Conservation (phyloP, 768 basidiomycete species). For the Hypholoma fasciculare region DNA sequence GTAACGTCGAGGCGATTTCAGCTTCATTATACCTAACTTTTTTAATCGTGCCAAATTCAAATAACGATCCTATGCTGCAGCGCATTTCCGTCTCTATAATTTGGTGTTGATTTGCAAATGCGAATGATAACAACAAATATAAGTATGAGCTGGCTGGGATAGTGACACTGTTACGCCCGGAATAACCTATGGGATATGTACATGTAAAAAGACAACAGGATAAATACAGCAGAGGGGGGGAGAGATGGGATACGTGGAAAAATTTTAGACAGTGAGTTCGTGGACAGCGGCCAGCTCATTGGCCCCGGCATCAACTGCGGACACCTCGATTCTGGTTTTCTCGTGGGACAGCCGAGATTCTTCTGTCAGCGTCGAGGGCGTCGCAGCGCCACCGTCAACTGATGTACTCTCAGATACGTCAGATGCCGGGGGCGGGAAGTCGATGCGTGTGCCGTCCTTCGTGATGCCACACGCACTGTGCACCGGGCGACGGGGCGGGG, state of each 20-base stretch:
- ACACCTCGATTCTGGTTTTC: conserved; percentile 2
- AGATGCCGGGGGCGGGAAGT: conserved; percentile 13
- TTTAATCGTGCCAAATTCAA: neutral
- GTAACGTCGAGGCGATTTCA: neutral
- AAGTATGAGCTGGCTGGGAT: neutral
- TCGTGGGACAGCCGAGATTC: neutral
- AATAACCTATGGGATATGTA: neutral
- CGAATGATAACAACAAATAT: neutral
- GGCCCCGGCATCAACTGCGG: conserved; percentile 11
- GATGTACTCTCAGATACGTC: neutral
- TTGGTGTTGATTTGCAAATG: neutral
- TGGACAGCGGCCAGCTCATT: conserved; percentile 2
- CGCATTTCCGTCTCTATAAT: neutral
- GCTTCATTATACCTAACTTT: conserved; percentile 15
- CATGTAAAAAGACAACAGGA: neutral
- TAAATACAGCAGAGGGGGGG: neutral
- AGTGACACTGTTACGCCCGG: neutral
- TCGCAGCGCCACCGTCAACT: neutral
- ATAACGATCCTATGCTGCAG: neutral
- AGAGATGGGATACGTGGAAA: neutral
- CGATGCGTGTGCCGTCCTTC: conserved; percentile 51
- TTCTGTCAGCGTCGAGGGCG: neutral
- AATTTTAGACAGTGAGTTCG: neutral
- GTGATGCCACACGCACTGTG: conserved; percentile 55
- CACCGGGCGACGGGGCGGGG: neutral